Evolutionary conservation across 179 eudicot species (phyloP).

Genomic region (Beta corolliflora): DNA sequence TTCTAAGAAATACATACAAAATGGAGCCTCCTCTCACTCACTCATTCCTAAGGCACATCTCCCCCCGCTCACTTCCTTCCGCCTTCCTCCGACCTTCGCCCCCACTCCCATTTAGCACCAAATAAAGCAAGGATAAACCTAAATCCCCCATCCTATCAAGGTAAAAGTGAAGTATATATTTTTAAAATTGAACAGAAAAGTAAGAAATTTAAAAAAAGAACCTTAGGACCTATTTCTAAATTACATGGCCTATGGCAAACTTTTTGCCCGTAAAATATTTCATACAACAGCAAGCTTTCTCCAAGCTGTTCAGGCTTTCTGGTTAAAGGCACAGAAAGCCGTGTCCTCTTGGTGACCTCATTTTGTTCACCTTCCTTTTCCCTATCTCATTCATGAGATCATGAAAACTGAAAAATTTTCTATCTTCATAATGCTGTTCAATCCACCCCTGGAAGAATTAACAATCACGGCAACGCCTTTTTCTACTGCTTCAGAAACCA

Average conservation of each 20-base stretch:
- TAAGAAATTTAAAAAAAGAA: background rate
- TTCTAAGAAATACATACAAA: constrained; percentile 12
- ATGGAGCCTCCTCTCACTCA: background rate
- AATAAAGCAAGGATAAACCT: too few relatives aligned
- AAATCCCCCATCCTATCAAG: background rate
- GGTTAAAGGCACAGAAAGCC: background rate
- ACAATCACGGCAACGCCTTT: background rate
- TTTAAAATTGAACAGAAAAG: background rate
- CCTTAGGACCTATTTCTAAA: constrained; percentile 5
- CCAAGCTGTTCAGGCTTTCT: constrained; percentile 7
- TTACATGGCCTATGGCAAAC: background rate
- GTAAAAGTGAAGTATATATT: background rate
- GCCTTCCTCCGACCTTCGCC: background rate
- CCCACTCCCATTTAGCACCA: too few relatives aligned
- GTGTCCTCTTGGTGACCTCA: background rate
- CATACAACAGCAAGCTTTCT: constrained; percentile 9
- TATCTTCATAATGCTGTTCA: background rate
- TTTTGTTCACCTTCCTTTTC: background rate
- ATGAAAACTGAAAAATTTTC: background rate
- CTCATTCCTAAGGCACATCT: background rate
- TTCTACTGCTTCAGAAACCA: constrained; percentile 51
- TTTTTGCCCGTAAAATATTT: background rate
- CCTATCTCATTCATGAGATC: background rate
- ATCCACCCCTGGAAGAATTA: background rate
- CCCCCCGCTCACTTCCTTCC: background rate